Evolutionary conservation across 164 flowering plant genomes (phyloP).

Genomic region (Aristolochia contorta): DNA sequence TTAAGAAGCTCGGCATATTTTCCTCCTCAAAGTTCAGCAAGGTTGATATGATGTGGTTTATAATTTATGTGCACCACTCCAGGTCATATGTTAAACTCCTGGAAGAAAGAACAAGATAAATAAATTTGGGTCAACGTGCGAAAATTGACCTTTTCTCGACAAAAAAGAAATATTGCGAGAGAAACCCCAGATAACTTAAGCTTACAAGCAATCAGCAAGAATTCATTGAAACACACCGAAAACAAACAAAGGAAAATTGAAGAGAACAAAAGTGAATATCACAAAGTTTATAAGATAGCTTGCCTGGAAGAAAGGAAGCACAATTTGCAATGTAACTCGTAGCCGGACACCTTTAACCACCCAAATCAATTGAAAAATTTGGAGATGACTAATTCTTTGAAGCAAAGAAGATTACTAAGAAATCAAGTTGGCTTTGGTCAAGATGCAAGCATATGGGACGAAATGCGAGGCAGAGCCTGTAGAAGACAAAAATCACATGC

Average conservation of each 20-base stretch:
- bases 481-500: slow-evolving; percentile 4
- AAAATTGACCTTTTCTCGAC: too few relatives aligned
- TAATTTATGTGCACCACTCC: slow-evolving; percentile 73
- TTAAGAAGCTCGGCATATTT: too few relatives aligned
- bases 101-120: slow-evolving; percentile 28
- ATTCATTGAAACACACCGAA: not conserved
- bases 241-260: not conserved
- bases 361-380: slow-evolving; percentile 21
- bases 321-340: slow-evolving; percentile 45
- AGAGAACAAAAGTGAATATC: not conserved
- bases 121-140: too few relatives aligned
- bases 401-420: slow-evolving; percentile 70
- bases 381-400: slow-evolving; percentile 23
- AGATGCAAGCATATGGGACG: too few relatives aligned
- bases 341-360: slow-evolving; percentile 26
- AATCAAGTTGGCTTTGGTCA: slow-evolving; percentile 91
- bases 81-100: slow-evolving; percentile 89
- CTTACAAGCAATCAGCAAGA: not conserved
- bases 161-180: not conserved
- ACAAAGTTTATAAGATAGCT: slow-evolving; percentile 13
- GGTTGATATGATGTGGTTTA: slow-evolving; percentile 68
- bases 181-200: too few relatives aligned
- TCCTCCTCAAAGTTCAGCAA: too few relatives aligned
- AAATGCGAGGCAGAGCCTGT: slow-evolving; percentile 62
- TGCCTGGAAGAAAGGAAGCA: slow-evolving; percentile 96